phyloP scores from a whole-genome alignment of 2,329 filamentous ascomycete genomes.

The Uncinocarpus reesii region DNA sequence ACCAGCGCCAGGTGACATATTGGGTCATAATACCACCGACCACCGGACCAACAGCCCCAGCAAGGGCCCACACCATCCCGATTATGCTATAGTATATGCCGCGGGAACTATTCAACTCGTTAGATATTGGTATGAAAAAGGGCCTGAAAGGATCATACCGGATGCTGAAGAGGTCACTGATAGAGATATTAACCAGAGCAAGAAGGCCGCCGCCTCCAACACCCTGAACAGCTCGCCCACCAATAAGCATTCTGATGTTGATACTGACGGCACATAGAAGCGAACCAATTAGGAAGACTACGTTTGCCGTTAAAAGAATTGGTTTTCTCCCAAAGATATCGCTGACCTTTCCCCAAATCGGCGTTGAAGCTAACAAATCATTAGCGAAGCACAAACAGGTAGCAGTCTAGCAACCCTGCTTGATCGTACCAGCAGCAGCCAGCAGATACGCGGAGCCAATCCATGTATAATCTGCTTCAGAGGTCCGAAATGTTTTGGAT shows the following conservation, averaged over 20 bases:
- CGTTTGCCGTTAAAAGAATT: constrained; percentile 49
- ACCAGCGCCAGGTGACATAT: constrained; percentile 51
- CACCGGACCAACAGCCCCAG: constrained; percentile 19
- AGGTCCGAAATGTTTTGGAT: constrained; percentile 25
- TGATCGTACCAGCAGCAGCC: constrained; percentile 23
- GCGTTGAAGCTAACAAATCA: constrained; percentile 30
- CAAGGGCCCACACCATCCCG: constrained; percentile 41
- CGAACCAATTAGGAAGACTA: constrained; percentile 53
- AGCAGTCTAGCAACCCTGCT: constrained; percentile 13
- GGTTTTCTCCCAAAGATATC: constrained; percentile 60
- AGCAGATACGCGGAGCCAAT: constrained; percentile 30
- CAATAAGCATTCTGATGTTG: constrained; percentile 53
- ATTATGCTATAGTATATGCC: constrained; percentile 39
- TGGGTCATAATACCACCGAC: constrained; percentile 35
- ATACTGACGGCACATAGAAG: constrained; percentile 49
- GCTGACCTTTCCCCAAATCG: constrained; percentile 50
- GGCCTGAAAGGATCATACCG: constrained; percentile 24
- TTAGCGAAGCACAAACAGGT: background rate
- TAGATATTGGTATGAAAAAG: constrained; percentile 24
- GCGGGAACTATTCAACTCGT: constrained; percentile 53
- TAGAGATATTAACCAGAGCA: constrained; percentile 53
- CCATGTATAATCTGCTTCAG: constrained; percentile 30
- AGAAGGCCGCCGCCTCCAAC: constrained; percentile 54
- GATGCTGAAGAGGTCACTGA: constrained; percentile 55
- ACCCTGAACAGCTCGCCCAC: constrained; percentile 53